These are phyloP conservation scores for Magnaporthales sp. DNA, from an alignment of 2,329 filamentous ascomycete species.

Conservation along the genomic window DNA sequence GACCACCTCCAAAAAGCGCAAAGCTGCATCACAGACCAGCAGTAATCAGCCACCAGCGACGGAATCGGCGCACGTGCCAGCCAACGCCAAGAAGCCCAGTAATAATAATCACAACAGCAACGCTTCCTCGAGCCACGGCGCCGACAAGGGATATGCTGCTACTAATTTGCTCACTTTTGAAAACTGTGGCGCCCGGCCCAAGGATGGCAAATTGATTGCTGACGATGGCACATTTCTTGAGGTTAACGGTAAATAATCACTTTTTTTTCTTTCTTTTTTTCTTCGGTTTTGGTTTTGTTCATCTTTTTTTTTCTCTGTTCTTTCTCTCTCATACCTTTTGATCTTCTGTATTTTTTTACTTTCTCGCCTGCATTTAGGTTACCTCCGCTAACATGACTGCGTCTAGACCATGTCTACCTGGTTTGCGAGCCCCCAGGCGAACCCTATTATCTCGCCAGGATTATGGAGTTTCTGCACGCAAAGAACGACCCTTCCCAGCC, in stretches of 20 bases:
- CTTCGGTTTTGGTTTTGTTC: background rate
- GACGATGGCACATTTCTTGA: constrained; percentile 82
- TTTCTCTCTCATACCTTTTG: background rate
- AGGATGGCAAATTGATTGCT: constrained; percentile 71
- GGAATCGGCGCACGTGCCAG: background rate
- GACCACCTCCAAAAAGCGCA: constrained; percentile 70
- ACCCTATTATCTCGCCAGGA: constrained; percentile 92
- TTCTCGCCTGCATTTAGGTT: no score
- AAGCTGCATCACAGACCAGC: constrained; percentile 48
- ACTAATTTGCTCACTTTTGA: constrained; percentile 89
- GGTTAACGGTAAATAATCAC: constrained; percentile 65
- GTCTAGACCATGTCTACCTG: constrained; percentile 74
- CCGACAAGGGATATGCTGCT: constrained; percentile 39
- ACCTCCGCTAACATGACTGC: constrained; percentile 4
- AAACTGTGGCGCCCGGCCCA: constrained; percentile 56
- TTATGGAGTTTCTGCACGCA: constrained; percentile 93
- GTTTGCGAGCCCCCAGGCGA: constrained; percentile 96
- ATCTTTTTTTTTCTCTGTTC: constrained; percentile 2
- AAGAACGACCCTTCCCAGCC: constrained; percentile 65
- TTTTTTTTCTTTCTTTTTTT: constrained; percentile 3
- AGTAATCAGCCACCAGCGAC: constrained; percentile 14
- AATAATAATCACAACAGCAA: constrained; percentile 7
- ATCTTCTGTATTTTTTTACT: background rate
- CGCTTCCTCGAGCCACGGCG: constrained; percentile 3
- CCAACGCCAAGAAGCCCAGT: background rate